These are phyloP conservation scores for Zymoseptoria tritici DNA, from an alignment of 2,329 filamentous ascomycete species.

Conservation along the genomic window DNA sequence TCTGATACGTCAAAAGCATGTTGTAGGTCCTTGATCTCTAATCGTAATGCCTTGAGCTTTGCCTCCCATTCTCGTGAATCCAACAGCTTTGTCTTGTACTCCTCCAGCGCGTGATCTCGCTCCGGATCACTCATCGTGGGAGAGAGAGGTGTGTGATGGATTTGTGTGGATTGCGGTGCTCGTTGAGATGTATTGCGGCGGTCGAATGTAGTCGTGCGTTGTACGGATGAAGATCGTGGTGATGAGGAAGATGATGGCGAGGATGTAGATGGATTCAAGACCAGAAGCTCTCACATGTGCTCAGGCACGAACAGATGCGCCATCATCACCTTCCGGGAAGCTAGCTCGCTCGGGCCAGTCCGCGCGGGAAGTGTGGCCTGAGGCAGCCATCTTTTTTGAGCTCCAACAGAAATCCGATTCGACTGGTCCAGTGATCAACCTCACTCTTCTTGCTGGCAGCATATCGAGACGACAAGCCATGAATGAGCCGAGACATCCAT, in stretches of 20 bases:
- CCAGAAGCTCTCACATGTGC: neutral
- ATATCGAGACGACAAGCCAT: neutral
- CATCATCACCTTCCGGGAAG: neutral
- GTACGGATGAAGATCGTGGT: neutral
- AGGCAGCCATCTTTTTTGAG: neutral
- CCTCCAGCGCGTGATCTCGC: conserved; percentile 44
- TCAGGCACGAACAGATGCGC: neutral
- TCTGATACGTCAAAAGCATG: conserved; percentile 95
- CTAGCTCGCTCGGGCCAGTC: neutral
- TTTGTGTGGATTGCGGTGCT: neutral
- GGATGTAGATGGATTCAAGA: neutral
- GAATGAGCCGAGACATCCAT: neutral
- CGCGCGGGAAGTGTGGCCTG: neutral
- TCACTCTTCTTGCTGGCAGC: neutral
- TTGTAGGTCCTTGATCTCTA: conserved; percentile 93
- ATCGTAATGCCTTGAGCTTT: conserved; percentile 85
- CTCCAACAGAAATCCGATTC: neutral
- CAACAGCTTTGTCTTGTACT: conserved; percentile 53
- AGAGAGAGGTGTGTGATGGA: conserved; percentile 3
- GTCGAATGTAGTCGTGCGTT: neutral
- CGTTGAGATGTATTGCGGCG: neutral
- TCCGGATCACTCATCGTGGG: conserved; percentile 37
- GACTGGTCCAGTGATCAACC: neutral
- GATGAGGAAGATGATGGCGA: conserved; percentile 5
- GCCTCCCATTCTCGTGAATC: conserved; percentile 98